Percentiles rank a stretch among this genome's conserved stretches.
These are phyloP conservation scores for Vicia faba DNA, from an alignment of 306 rosid genomes.

Conservation along the genomic window DNA sequence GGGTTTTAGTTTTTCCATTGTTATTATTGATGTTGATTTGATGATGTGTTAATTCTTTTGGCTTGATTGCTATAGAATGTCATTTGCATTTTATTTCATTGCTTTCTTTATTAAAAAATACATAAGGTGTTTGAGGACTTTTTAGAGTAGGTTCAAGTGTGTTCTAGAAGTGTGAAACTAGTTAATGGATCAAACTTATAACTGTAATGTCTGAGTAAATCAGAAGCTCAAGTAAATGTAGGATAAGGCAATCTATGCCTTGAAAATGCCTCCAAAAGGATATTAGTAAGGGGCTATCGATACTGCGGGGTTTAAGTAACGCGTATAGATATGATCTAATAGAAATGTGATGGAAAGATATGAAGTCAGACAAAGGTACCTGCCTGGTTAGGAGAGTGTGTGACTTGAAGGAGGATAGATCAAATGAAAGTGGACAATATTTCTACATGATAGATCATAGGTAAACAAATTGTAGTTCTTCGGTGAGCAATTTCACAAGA, in stretches of 20 bases:
- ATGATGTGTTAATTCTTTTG: not conserved
- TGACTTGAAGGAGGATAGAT: not conserved
- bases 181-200: conserved; percentile 25
- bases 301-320: conserved; percentile 5
- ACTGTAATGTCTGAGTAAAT: not conserved
- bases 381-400: not conserved
- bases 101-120: not conserved
- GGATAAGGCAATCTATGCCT: too few relatives aligned
- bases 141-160: not conserved
- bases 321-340: not conserved
- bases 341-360: conserved; percentile 2
- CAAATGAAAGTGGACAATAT: conserved; percentile 7
- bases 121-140: not conserved
- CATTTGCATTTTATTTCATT: conserved; percentile 3
- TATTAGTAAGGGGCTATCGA: not conserved
- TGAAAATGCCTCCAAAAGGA: too few relatives aligned
- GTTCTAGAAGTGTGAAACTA: conserved; percentile 18
- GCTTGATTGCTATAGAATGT: conserved; percentile 4
- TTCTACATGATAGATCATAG: not conserved
- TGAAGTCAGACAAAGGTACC: conserved; percentile 3
- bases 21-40: not conserved
- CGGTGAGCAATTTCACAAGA: not conserved
- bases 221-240: conserved; percentile 1
- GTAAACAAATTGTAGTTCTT: not conserved
- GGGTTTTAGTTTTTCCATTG: not conserved